Conservation (phyloP, 306 rosid species). For the Trifolium pratense region DNA sequence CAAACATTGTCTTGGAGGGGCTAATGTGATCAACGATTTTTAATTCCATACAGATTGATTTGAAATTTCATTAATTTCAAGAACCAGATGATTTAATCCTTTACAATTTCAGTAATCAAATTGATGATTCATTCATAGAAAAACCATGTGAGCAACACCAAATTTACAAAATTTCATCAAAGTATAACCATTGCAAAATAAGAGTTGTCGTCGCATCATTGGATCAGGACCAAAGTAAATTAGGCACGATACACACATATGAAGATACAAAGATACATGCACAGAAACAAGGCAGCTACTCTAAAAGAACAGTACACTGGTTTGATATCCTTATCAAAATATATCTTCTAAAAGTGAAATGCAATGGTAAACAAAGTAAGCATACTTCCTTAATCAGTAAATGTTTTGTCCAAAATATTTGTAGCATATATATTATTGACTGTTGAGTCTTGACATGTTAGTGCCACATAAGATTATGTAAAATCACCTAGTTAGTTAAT, state of each 20-base stretch:
- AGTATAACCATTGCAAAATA: slow-evolving; percentile 29
- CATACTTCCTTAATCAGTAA: slow-evolving; percentile 1
- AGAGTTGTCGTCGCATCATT: not conserved
- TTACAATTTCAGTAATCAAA: not conserved
- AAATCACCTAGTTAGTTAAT: not conserved
- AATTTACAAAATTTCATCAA: slow-evolving; percentile 23
- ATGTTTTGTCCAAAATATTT: slow-evolving; percentile 12
- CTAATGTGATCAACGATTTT: not conserved
- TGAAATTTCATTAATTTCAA: not conserved
- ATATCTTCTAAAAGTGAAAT: slow-evolving; percentile 1
- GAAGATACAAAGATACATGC: slow-evolving; percentile 21
- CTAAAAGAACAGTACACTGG: not conserved
- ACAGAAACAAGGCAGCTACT: slow-evolving; percentile 10
- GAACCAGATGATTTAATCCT: not conserved
- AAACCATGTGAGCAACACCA: not conserved
- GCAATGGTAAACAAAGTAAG: slow-evolving; percentile 21
- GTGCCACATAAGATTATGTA: slow-evolving; percentile 1
- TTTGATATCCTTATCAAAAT: slow-evolving; percentile 3
- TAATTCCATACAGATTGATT: not conserved
- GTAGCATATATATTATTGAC: not conserved
- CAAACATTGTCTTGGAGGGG: not conserved
- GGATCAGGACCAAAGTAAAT: slow-evolving; percentile 7
- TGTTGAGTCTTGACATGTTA: slow-evolving; percentile 14
- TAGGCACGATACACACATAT: slow-evolving; percentile 17
- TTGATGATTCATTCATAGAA: not conserved